A percentile compares a stretch with the other conserved stretches of the same genome.
Evolutionary conservation across 2,329 filamentous ascomycete species (phyloP).

Genomic region (Monosporascus ibericus): DNA sequence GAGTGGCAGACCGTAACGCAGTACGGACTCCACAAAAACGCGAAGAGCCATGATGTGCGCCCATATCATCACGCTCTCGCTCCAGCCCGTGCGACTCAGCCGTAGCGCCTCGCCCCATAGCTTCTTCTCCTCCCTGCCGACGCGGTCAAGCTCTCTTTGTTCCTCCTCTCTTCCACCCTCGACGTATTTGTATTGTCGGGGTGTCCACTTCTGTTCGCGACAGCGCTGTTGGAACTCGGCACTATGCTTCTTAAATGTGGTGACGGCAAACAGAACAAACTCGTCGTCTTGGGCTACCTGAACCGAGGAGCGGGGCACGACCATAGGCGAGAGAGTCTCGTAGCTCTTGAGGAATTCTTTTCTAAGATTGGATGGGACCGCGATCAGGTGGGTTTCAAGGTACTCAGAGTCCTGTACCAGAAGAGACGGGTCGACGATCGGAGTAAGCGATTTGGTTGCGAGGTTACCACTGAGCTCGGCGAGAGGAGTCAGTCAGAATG

Average conservation of each 20-base stretch:
- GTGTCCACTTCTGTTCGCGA: slow-evolving; percentile 89
- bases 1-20: slow-evolving; percentile 87
- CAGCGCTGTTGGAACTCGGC: slow-evolving; percentile 87
- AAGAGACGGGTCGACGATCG: slow-evolving; percentile 73
- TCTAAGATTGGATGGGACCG: slow-evolving; percentile 70
- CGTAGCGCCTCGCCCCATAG: slow-evolving; percentile 88
- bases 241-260: slow-evolving; percentile 87
- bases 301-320: slow-evolving; percentile 81
- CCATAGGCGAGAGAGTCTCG: slow-evolving; percentile 83
- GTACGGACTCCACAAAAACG: slow-evolving; percentile 96
- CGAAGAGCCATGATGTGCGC: slow-evolving; percentile 84
- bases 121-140: slow-evolving; percentile 81
- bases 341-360: slow-evolving; percentile 89
- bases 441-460: slow-evolving; percentile 85
- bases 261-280: slow-evolving; percentile 81
- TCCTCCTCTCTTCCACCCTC: slow-evolving; percentile 88
- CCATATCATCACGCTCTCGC: slow-evolving; percentile 94
- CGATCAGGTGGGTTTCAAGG: slow-evolving; percentile 90
- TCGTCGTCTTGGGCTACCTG: slow-evolving; percentile 83
- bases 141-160: slow-evolving; percentile 74
- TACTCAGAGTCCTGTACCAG: slow-evolving; percentile 91
- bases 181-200: slow-evolving; percentile 87
- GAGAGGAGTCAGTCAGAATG: slow-evolving; percentile 6
- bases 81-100: slow-evolving; percentile 86
- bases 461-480: slow-evolving; percentile 67